Evolutionary conservation across 1,284 basidiomycete genomes (phyloP), one percentile per base, ranked within the genome.

Genomic region (Apiotrichum brassicae): DNA sequence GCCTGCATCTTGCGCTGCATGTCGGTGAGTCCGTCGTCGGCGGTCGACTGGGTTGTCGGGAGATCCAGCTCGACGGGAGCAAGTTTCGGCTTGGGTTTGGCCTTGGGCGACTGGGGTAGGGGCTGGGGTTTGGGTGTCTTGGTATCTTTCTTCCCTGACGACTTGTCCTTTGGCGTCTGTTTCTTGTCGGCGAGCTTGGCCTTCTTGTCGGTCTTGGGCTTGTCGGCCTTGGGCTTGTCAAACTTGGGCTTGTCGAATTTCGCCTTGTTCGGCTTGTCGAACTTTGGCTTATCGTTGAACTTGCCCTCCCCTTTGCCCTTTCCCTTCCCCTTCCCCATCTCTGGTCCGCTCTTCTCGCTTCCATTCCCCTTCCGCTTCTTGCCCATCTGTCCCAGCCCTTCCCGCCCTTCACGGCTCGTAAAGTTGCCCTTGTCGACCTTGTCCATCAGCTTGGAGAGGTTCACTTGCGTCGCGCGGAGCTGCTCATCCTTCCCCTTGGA

Each of bases 391-490:
- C 42, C 51, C 25, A 47, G 25, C 35, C 25, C 34, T 35, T 65
- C 62, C 38, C 53, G 51, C 25, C 54, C 55, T 46, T 54, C 59
- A 3, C 24, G 24, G 49, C 53, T 48, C 53, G 59, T 61, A 16
- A 62, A 51, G 57, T 62, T 38, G 62, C 67, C 48, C 75, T 77
- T 53, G 18, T 68, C 70, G 41, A 89, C 74, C 60, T 78, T 81
- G 51, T 78, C 77, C 72, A 91, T 79, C 40, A 93, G 76, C 68
- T 83, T 89, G 63, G 90, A 85, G 40, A 92, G 68, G 66, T 89
- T 90, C 63, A 80, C 74, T 57, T 81, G 77, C 12, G 81, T 79
- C 14, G 57, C 74, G 61, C 59, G 60, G 14, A 67, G 52, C 47
- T 59, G 54, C 32, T 62, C 66, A 20, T 60, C 49, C 75, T 74